Evolutionary conservation across 176 grass and related monocot genomes (phyloP).

Genomic region (Chrysopogon serrulatus): DNA sequence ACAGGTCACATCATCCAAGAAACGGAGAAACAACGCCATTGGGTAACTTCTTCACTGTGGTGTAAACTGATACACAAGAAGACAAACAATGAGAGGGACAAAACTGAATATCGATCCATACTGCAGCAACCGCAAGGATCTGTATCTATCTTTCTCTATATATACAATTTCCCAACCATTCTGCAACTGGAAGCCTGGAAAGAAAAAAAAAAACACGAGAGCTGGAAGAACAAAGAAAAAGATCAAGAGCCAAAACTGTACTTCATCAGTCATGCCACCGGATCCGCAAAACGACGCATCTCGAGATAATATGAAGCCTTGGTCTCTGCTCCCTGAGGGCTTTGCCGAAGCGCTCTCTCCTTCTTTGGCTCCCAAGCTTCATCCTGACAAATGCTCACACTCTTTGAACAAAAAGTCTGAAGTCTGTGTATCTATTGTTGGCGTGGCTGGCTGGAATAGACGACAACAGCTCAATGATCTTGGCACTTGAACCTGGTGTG

Average conservation of each 20-base stretch:
- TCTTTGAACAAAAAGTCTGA: neutral
- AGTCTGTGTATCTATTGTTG: neutral
- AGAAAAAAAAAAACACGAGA: neutral
- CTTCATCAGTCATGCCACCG: slow-evolving; percentile 44
- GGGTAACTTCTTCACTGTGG: neutral
- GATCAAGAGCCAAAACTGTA: neutral
- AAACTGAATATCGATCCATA: neutral
- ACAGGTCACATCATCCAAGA: neutral
- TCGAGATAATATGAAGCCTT: slow-evolving; percentile 41
- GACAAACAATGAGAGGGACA: neutral
- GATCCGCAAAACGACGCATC: slow-evolving; percentile 45
- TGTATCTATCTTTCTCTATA: too few relatives aligned
- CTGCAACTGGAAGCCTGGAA: neutral
- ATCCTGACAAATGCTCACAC: slow-evolving; percentile 4
- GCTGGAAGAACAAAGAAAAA: neutral
- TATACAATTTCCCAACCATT: slow-evolving; percentile 18
- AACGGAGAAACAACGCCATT: neutral
- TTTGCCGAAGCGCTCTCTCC: slow-evolving; percentile 27
- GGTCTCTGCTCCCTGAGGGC: slow-evolving; percentile 43
- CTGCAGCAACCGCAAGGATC: too few relatives aligned
- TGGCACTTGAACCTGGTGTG: neutral
- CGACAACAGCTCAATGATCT: neutral
- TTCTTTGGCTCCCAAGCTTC: slow-evolving; percentile 28
- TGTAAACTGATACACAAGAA: neutral
- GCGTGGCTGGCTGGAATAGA: neutral